phyloP scores from a whole-genome alignment of 257 asterid genomes.

The Solanum boliviense region DNA sequence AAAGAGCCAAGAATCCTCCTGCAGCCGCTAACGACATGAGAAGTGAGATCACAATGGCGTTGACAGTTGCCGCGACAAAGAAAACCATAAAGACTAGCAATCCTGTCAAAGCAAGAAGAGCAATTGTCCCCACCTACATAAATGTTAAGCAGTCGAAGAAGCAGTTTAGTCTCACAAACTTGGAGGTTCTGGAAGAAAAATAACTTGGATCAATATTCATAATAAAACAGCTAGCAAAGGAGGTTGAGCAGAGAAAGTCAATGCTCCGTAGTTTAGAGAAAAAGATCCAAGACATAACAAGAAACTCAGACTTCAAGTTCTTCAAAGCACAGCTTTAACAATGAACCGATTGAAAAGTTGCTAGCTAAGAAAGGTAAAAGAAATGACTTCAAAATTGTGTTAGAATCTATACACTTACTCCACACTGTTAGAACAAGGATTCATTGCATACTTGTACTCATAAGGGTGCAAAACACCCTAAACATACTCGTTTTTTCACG shows the following conservation, averaged over 20 bases:
- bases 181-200: background rate
- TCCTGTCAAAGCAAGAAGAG: constrained; percentile 53
- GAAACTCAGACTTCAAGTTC: background rate
- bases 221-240: background rate
- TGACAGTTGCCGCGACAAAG: constrained; percentile 61
- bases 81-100: constrained; percentile 51
- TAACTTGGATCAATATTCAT: background rate
- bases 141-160: background rate
- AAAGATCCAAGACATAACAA: too few species aligned
- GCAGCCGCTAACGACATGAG: constrained; percentile 71
- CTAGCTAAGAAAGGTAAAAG: background rate
- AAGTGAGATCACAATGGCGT: constrained; percentile 68
- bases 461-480: background rate
- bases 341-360: background rate
- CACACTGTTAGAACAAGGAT: background rate
- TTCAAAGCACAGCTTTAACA: background rate
- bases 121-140: constrained; percentile 62
- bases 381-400: background rate
- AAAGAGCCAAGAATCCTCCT: constrained; percentile 82
- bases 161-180: background rate
- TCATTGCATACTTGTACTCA: background rate
- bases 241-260: background rate
- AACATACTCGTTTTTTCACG: background rate
- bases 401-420: background rate
- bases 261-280: background rate